Base-by-base conservation (phyloP, 2,329 filamentous ascomycete genomes). In the Akanthomyces muscarius region DNA sequence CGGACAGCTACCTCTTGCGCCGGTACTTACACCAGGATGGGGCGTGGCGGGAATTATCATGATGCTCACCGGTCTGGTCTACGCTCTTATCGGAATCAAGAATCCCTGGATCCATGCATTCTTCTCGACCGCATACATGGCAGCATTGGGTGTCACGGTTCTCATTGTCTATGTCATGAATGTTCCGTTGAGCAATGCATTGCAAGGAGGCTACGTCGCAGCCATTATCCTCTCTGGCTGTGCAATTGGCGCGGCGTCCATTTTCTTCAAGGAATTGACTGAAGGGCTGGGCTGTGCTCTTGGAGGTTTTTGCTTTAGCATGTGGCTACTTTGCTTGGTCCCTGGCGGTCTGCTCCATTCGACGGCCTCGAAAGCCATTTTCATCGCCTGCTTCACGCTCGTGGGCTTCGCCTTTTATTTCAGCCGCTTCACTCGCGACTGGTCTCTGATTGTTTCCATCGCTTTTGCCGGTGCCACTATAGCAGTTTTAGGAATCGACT, bases 131-230 rank as follows among this genome's bases (percentile, higher is more conserved):
- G 90, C 86, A 5, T 93, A 90, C 69, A 79, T 95, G 30, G 82
- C 85, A 25, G 84, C 87, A 51, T 77, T 97, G 42, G 87, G 89
- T 18, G 87, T 95, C 14, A 86, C 89, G 0, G 89, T 97, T 2
- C 80, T 98, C 25, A 91, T 97, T 61, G 75, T 96, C 51, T 97
- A 97, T 72, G 88, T 97, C 45, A 95, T 96, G 89, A 88, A 83
- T 61, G 84, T 88, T 0, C 92, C 92, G 0, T 84, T 96, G 45
- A 86, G 82, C 64, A 78, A 90, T 72, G 90, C 86, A 0, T 79
- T 95, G 2, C 92, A 97, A 75, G 94, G 92, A 30, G 94, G 87
- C 36, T 97, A 95, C 73, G 84, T 98, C 42, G 90, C 92, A 7
- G 93, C 92, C 2, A 85, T 84, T 3, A 82, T 91, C 42, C 76